Evolutionary conservation across 257 asterid species (phyloP).

Genomic region (Scutellaria barbata): DNA sequence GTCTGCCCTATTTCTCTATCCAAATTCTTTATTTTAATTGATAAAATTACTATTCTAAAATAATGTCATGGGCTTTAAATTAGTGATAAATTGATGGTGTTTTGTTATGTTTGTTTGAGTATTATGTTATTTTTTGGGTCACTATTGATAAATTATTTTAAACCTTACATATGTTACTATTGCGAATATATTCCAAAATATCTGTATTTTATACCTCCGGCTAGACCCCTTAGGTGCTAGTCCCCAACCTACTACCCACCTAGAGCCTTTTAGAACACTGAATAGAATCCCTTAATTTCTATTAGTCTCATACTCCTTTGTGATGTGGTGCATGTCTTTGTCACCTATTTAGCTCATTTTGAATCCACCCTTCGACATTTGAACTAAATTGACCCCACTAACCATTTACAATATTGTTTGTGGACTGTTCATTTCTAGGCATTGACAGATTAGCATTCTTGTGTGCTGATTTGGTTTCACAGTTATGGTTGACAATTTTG

Average conservation of each 20-base stretch:
- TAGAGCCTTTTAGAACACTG: no score
- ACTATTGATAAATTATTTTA: no score
- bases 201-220: no score
- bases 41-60: not conserved
- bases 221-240: no score
- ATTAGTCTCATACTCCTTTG: not conserved
- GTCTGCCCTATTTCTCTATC: no score
- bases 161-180: no score
- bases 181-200: no score
- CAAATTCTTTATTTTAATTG: not conserved
- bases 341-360: not conserved
- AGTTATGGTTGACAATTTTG: not conserved
- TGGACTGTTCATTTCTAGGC: not conserved
- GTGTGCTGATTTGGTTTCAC: not conserved
- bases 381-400: not conserved
- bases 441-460: not conserved
- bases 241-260: no score
- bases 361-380: not conserved
- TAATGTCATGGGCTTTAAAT: no score
- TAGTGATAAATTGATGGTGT: no score
- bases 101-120: no score
- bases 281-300: not conserved
- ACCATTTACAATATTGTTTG: not conserved
- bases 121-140: no score
- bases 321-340: not conserved